phyloP scores from a whole-genome alignment of 176 grass and related monocot genomes.

The Pontederia crassipes region DNA sequence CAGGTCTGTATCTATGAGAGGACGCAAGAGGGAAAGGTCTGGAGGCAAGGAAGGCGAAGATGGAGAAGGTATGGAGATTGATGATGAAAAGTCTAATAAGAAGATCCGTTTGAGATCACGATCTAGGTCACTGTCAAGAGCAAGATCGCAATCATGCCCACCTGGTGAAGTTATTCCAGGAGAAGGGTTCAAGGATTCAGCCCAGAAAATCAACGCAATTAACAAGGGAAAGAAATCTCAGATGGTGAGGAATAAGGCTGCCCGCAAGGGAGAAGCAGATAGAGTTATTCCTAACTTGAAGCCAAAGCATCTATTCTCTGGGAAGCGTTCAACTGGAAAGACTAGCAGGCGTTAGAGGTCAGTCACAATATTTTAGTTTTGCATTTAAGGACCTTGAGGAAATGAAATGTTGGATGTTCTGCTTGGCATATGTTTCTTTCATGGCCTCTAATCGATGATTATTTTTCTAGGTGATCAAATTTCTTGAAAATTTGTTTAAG shows the following conservation, averaged over 20 bases:
- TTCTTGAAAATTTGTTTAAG: too few species aligned
- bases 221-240: conserved; percentile 37
- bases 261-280: conserved; percentile 65
- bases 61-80: conserved; percentile 50
- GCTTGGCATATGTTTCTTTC: too few species aligned
- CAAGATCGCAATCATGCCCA: conserved; percentile 35
- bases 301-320: conserved; percentile 85
- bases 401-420: too few species aligned
- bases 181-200: conserved; percentile 57
- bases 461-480: too few species aligned
- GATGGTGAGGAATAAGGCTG: conserved; percentile 68
- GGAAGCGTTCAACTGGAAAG: conserved; percentile 58
- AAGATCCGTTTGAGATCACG: conserved; percentile 27
- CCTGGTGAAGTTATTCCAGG: conserved; percentile 42
- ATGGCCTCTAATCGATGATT: too few species aligned
- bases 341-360: conserved; percentile 46
- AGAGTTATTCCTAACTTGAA: conserved; percentile 74
- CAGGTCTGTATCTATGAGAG: conserved; percentile 20
- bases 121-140: conserved; percentile 37
- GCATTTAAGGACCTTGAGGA: too few species aligned
- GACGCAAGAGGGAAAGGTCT: conserved; percentile 64
- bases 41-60: conserved; percentile 15
- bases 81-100: conserved; percentile 46
- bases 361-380: too few species aligned
- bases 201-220: conserved; percentile 55